Percentiles rank a stretch among this genome's conserved stretches.
phyloP scores from a whole-genome alignment of 495 filamentous ascomycete species.

The Penicillium coffeae region DNA sequence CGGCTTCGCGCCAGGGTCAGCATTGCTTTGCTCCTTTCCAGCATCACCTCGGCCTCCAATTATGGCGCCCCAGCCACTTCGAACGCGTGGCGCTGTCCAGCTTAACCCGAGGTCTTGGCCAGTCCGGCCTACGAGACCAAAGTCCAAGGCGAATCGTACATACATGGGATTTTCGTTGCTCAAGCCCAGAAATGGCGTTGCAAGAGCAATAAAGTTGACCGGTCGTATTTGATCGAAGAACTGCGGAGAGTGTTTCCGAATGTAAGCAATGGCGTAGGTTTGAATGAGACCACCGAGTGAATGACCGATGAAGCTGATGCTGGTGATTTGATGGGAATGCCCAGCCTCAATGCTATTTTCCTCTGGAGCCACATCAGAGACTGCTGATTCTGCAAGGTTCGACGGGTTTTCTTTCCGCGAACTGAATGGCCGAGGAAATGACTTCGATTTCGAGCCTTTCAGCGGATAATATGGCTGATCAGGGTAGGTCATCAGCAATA shows the following conservation, averaged over 20 bases:
- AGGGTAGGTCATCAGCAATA: constrained; percentile 85
- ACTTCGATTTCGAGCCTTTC: constrained; percentile 50
- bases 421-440: constrained; percentile 31
- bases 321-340: constrained; percentile 81
- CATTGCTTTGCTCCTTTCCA: constrained; percentile 58
- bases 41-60: constrained; percentile 71
- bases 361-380: constrained; percentile 7
- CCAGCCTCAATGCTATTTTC: constrained; percentile 27
- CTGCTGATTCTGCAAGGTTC: constrained; percentile 3
- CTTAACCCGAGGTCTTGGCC: constrained; percentile 93
- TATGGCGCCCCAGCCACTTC: constrained; percentile 84
- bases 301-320: constrained; percentile 93
- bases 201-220: constrained; percentile 90
- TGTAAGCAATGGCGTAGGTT: constrained; percentile 95
- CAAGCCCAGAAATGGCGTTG: constrained; percentile 84
- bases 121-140: constrained; percentile 90
- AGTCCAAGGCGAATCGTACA: constrained; percentile 93
- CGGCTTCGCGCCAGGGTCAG: constrained; percentile 79
- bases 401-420: constrained; percentile 19
- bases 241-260: constrained; percentile 87
- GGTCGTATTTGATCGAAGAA: constrained; percentile 88
- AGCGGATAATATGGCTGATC: constrained; percentile 79
- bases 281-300: constrained; percentile 90
- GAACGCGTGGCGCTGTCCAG: constrained; percentile 82
- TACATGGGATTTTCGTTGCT: constrained; percentile 98